Base-by-base conservation (phyloP, 2,329 filamentous ascomycete genomes). In the Aspergillus spinulosporus region DNA sequence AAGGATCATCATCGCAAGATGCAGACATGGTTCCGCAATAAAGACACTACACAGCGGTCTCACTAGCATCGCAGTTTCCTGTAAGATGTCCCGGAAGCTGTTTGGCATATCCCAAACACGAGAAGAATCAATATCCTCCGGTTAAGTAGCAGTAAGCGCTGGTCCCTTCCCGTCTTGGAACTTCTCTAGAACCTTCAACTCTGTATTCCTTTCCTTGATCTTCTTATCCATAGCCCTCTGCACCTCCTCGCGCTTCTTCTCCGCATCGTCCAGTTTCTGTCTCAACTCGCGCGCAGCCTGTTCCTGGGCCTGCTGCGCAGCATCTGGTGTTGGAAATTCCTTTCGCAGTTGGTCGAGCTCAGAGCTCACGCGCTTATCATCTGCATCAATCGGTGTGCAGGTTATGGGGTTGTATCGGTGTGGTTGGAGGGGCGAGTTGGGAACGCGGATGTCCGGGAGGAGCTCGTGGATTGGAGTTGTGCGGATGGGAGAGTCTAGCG, bases 171-270 rank as follows among this genome's bases (percentile, higher is more conserved):
- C 72, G 56, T 73, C 69, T 54, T 75, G 74, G 43, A 71, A 75
- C 54, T 76, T 77, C 46, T 71, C 72, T 1, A 76, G 62, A 2
- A 77, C 69, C 52, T 73, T 76, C 64, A 75, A 66, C 60, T 77
- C 74, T 3, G 68, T 74, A 51, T 76, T 72, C 34, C 73, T 65
- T 55, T 77, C 74, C 56, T 75, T 75, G 9, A 68, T 67, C 59
- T 77, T 77, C 61, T 75, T 75, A 52, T 77, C 73, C 61, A 76
- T 72, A 3, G 68, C 67, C 47, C 67, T 73, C 54, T 76, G 74
- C 0, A 76, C 64, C 46, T 73, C 66, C 39, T 73, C 73, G 47
- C 65, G 68, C 55, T 75, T 76, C 52, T 67, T 68, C 34, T 73
- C 69, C 3, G 68, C 65, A 34, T 72, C 71, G 51, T 74, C 66